Percentiles rank a stretch among this genome's conserved stretches.
These are phyloP conservation scores for Acephala macrosclerotiorum DNA, from an alignment of 2,329 filamentous ascomycete genomes.

Conservation along the genomic window DNA sequence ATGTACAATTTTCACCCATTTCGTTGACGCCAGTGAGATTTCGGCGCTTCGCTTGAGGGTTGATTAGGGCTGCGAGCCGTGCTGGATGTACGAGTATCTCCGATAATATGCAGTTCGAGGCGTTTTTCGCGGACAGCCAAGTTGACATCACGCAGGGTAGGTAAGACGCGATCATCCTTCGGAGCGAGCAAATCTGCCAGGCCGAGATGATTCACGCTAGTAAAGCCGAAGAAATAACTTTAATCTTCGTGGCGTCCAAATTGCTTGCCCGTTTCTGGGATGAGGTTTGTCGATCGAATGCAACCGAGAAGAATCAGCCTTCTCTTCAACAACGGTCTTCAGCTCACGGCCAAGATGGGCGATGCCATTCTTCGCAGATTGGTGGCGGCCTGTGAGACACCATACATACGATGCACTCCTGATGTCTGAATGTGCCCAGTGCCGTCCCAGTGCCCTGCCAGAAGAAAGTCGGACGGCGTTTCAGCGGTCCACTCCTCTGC, in stretches of 20 bases:
- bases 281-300: not conserved
- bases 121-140: not conserved
- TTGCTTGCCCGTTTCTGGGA: not conserved
- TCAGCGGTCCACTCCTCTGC: not conserved
- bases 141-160: not conserved
- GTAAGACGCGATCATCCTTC: not conserved
- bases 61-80: not conserved
- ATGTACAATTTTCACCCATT: not conserved
- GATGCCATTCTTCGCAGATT: not conserved
- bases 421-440: not conserved
- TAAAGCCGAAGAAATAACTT: not conserved
- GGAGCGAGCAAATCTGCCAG: no score
- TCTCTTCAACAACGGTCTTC: not conserved
- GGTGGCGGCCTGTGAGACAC: not conserved
- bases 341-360: not conserved
- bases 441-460: not conserved
- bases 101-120: not conserved
- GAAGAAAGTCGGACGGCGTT: not conserved
- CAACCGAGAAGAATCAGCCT: not conserved
- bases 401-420: not conserved
- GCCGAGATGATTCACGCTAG: constrained; percentile 2
- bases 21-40: not conserved
- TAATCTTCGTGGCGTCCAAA: not conserved
- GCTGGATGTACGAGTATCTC: not conserved
- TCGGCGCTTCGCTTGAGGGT: not conserved